A percentile compares a stretch with the other conserved stretches of the same genome.
phyloP scores from a whole-genome alignment of 805 yeast species.

The Grigorovia humatica region DNA sequence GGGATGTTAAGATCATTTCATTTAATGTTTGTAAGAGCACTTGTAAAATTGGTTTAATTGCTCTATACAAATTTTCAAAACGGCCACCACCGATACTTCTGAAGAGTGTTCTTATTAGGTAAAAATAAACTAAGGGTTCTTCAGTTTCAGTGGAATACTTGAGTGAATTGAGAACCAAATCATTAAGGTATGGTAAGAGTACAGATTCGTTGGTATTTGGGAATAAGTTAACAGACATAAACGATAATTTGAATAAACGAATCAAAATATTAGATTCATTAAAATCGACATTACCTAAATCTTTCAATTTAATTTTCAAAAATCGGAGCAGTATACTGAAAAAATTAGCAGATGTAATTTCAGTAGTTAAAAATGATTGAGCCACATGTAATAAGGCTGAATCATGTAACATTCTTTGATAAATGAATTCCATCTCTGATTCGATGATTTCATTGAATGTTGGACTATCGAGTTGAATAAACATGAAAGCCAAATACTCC shows the following conservation, averaged over 20 bases:
- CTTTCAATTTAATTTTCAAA: slow-evolving; percentile 59
- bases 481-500: slow-evolving; percentile 91
- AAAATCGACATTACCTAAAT: slow-evolving; percentile 71
- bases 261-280: slow-evolving; percentile 72
- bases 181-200: slow-evolving; percentile 76
- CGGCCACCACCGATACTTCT: slow-evolving; percentile 96
- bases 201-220: slow-evolving; percentile 83
- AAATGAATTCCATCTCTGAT: slow-evolving; percentile 66
- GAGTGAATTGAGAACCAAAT: slow-evolving; percentile 70
- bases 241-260: slow-evolving; percentile 80
- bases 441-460: slow-evolving; percentile 88
- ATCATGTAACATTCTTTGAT: slow-evolving; percentile 69
- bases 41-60: slow-evolving; percentile 83
- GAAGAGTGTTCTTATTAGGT: slow-evolving; percentile 77
- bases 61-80: slow-evolving; percentile 85
- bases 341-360: slow-evolving; percentile 86
- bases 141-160: slow-evolving; percentile 73
- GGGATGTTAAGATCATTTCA: slow-evolving; percentile 69
- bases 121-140: slow-evolving; percentile 85
- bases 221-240: slow-evolving; percentile 90
- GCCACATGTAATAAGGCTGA: slow-evolving; percentile 84
- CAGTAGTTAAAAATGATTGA: slow-evolving; percentile 88
- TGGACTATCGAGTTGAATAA: slow-evolving; percentile 88
- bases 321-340: slow-evolving; percentile 75
- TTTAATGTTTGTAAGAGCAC: slow-evolving; percentile 78